Evolutionary conservation across 2,329 filamentous ascomycete species (phyloP), one percentile per base, ranked within the genome.

Genomic region (Stagonosporopsis cucurbitacearum): DNA sequence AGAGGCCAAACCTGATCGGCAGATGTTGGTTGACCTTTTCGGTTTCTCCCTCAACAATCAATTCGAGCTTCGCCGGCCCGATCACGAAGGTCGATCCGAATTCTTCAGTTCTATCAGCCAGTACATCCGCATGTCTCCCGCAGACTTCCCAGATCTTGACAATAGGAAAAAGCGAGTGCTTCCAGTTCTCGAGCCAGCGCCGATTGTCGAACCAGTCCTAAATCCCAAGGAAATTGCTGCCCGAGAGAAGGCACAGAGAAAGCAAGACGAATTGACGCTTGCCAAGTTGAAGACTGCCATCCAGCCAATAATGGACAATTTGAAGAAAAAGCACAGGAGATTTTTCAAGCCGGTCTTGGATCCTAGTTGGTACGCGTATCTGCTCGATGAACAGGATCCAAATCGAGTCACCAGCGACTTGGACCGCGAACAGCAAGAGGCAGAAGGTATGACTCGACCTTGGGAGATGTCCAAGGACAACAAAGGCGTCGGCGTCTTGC

Each of bases 281-380:
- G 97, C 98, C 72, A 80, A 89, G 55, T 80, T 99, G 62, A 99
- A 98, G 79, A 87, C 96, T 35, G 82, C 89, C 49, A 86, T 99
- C 50, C 93, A 97, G 75, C 92, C 91, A 2, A 91, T 98, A 64
- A 97, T 99, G 92, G 94, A 99, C 65, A 92, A 97, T 76, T 91
- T 99, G 71, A 95, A 96, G 74, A 82, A 84, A 59, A 92, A 90
- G 72, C 96, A 96, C 78, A 91, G 89, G 72, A 92, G 92, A 64
- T 98, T 98, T 77, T 85, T 92, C 58, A 86, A 87, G 51, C 88
- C 91, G 1, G 86, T 72, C 7, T 88, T 99, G 58, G 86, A 91
- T 2, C 87, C 91, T 47, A 75, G 78, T 11, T 84, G 88, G 61
- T 92, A 96, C 56, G 82, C 87, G 19, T 96, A 98, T 72, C 81